Evolutionary conservation across 2,329 filamentous ascomycete genomes (phyloP).

Genomic region (Dactylonectria estremocensis): DNA sequence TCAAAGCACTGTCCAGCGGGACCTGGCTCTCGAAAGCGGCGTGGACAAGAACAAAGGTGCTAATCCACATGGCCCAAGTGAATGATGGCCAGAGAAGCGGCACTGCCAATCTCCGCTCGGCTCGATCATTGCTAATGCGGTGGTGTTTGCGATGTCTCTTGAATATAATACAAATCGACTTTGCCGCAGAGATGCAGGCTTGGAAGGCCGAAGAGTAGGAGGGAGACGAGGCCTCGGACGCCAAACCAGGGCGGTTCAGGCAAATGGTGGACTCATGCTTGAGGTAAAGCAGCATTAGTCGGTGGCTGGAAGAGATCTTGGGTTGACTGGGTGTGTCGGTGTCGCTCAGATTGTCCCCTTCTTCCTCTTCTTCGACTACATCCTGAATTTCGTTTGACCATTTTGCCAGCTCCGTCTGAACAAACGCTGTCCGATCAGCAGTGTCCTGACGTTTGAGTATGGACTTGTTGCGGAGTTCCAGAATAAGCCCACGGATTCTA

Average conservation of each 20-base stretch:
- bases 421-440: slow-evolving; percentile 59
- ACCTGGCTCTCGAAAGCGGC: slow-evolving; percentile 64
- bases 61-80: slow-evolving; percentile 69
- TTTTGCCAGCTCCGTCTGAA: slow-evolving; percentile 64
- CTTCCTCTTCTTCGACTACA: slow-evolving; percentile 57
- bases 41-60: slow-evolving; percentile 65
- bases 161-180: slow-evolving; percentile 61
- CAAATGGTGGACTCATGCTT: slow-evolving; percentile 67
- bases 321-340: slow-evolving; percentile 16
- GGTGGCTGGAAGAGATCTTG: slow-evolving; percentile 54
- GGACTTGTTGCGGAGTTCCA: slow-evolving; percentile 68
- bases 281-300: slow-evolving; percentile 59
- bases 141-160: slow-evolving; percentile 47
- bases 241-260: slow-evolving; percentile 65
- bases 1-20: slow-evolving; percentile 54
- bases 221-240: slow-evolving; percentile 58
- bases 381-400: slow-evolving; percentile 70
- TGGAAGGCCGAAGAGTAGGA: slow-evolving; percentile 65
- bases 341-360: slow-evolving; percentile 21
- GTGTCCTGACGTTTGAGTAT: slow-evolving; percentile 62
- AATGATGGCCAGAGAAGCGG: slow-evolving; percentile 66
- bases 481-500: slow-evolving; percentile 64
- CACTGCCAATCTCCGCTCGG: slow-evolving; percentile 28
- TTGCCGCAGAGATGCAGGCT: slow-evolving; percentile 65
- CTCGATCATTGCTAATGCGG: slow-evolving; percentile 24